Evolutionary conservation across 345 rosid genomes (phyloP), one percentile per base, ranked within the genome.

Genomic region (Eucalyptus regnans): DNA sequence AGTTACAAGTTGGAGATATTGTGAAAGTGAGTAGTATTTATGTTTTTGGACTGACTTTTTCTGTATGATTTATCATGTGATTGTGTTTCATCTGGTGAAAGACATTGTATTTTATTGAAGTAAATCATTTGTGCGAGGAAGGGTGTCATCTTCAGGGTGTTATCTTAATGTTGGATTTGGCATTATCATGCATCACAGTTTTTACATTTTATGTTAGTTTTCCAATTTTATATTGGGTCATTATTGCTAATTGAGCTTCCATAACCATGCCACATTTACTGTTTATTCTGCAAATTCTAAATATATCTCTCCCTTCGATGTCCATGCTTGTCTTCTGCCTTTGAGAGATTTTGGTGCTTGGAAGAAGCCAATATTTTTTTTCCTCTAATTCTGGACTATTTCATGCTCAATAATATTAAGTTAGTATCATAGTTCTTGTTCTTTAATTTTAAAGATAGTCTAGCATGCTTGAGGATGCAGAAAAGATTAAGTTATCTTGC

Each of bases 1-100:
- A 92, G 95, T 91, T 98, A 93, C 99, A 97, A 93, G 99, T 96
- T 91, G 99, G 99, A 93, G 99, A 98, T 88, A 92, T 98, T 92
- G 91, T 98, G 89, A 95, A 93, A 96, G 99, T 98, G 93, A 93
- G 96, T 94, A 54, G 50, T 87, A 60, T 68, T 86, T 51, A 25
- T 86, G 87, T 88, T 88, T 48, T 50, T 89, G 43, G 81, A 18
- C 46, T 13, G 49, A 41, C 22, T 49, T 87, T 12, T 90, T 49
- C 17, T 48, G 84, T 62, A 87, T 54, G 37, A 50, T 88, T 29
- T 91, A 71, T 58, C 44, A 14, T 66, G 41, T 83, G 37, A 84
- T 90, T n/a, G 66, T 49, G 49, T 16, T 46, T 62, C 48, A 49
- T 62, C 84, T 18, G 20, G 49, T 60, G 88, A 16, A 37, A 43